Evolutionary conservation across 1,284 basidiomycete species (phyloP), one percentile per base, ranked within the genome.

Genomic region (Jaminaea rosea): DNA sequence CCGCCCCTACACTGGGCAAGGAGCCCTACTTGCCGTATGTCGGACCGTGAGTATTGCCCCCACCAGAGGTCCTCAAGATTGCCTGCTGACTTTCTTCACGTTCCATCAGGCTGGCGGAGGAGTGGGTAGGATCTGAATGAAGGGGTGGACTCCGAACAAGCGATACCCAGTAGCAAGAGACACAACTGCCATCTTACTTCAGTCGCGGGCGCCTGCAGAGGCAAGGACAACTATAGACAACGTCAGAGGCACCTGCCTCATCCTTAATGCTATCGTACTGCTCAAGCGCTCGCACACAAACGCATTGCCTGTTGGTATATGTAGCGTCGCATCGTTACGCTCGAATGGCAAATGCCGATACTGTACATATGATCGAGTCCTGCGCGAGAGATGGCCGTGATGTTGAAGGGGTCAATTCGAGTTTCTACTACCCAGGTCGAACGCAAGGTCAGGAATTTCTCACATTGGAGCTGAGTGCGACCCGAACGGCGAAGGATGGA

Each of bases 351-450:
- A 61, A 62, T 28, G 59, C 62, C 15, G 59, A 32, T 6, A 64
- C 59, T 10, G 58, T 62, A 41, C 62, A 64, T 28, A 64, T 62
- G 17, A 64, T 48, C 26, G 59, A 53, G 28, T 62, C 62, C 62
- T 64, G 51, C n/a, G 21, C 26, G 29, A 4, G 17, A 5, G 26
- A 37, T 31, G 13, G 47, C 23, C 5, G 19, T 8, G 15, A 47
- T 29, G 11, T 5, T 24, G 13, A n/a, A 7, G 21, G 9, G 15
- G 10, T 13, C 21, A 5, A 4, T 5, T n/a, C 21, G 34, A 23
- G 24, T 17, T 39, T 11, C n/a, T n/a, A 11, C 27, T 44, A 26
- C 11, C 41, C 26, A 17, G 6, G 44, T 2, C 24, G 44, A 15
- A 21, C 10, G 44, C 39, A 17, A 15, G n/a, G 9, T 2, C 13